Evolutionary conservation across 768 basidiomycete species (phyloP), one percentile per base, ranked within the genome.

Genomic region (Crassisporium funariophilum): DNA sequence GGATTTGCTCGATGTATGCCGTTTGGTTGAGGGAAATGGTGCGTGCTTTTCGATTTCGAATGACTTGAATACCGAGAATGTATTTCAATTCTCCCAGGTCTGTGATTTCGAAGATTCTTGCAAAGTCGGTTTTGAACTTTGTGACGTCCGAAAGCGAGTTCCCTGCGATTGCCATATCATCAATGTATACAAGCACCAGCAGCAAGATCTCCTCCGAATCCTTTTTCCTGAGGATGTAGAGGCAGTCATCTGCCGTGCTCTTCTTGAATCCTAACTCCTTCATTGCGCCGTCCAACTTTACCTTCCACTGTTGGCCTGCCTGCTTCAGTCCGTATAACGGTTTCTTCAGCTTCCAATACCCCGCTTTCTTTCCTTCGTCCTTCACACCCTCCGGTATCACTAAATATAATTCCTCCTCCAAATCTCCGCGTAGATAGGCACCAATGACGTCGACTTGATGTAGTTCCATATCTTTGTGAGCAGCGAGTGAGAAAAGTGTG

Each of bases 271-370:
- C 49, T 1, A 53, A 15, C 1, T 38, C 29, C 3, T 35, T 12
- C 5, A 55, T 35, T 5, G 34, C 39, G 6, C 21, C 34, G 35
- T 54, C 24, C 2, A 57, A 37, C 5, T 41, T 35, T 1, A 15
- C 11, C 20, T 57, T 57, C 70, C 71, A 75, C 12, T 62, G 46
- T 11, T 58, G 38, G 2, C 58, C 61, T 1, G 66, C 59, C 47
- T 74, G 71, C 19, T 68, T 68, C 6, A 70, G 55, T 0, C 72
- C 67, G 56, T 73, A 75, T 4, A 75, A 47, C 3, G 58, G 46
- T 34, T 58, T 50, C 8, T 47, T 47, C 7, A 70, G 55, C 4
- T 31, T 41, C 1, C 56, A 57, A 36, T 41, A 52, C 5, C 29
- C 35, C 1, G 33, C 33, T 2, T 56, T 57, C 11, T 55, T 49